Evolutionary conservation across 1,284 basidiomycete genomes (phyloP).

Genomic region (Marasmius fiardii): DNA sequence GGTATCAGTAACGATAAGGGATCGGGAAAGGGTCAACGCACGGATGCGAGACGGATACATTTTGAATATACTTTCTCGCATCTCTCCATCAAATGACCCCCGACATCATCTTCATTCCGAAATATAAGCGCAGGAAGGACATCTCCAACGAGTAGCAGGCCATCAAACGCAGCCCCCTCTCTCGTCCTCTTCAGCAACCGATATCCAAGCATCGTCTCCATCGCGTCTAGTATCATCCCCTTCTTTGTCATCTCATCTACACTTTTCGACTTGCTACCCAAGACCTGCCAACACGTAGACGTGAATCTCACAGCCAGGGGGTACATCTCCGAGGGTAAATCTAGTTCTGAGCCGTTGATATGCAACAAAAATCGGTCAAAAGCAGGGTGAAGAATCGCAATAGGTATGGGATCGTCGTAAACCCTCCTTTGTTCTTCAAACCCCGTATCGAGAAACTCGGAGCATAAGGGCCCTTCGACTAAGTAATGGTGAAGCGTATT

Average conservation of each 20-base stretch:
- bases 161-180: slow-evolving; percentile 1
- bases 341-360: neutral
- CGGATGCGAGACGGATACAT: neutral
- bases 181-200: neutral
- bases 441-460: neutral
- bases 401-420: neutral
- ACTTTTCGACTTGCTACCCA: neutral
- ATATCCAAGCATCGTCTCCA: neutral
- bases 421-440: neutral
- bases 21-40: neutral
- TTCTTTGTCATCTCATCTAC: neutral
- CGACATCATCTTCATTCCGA: neutral
- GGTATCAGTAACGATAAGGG: neutral
- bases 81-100: neutral
- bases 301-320: neutral
- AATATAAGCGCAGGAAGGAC: neutral
- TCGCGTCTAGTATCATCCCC: neutral
- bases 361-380: neutral
- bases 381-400: neutral
- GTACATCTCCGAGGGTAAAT: neutral
- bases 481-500: too few relatives aligned
- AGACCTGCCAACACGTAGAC: neutral
- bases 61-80: neutral
- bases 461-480: neutral
- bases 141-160: neutral